These are phyloP conservation scores for Suillus paluster DNA, from an alignment of 768 basidiomycete species.

Conservation along the genomic window DNA sequence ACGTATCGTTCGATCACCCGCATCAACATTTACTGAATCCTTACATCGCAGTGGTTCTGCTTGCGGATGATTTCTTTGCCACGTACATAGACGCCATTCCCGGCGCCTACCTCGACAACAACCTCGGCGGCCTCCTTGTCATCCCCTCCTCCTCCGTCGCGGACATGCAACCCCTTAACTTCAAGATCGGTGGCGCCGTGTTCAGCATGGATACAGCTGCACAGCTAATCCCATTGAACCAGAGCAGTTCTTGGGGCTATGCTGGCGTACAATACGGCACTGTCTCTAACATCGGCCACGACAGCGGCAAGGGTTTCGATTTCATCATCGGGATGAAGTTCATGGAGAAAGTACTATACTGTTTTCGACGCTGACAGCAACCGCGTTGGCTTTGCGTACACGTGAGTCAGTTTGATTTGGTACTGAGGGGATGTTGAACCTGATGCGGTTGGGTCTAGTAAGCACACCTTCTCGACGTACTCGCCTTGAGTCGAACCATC, in stretches of 20 bases:
- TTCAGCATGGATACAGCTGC: slow-evolving; percentile 23
- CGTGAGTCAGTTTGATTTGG: background rate
- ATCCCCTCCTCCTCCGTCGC: slow-evolving; percentile 18
- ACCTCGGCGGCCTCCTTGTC: slow-evolving; percentile 18
- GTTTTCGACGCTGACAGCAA: slow-evolving; percentile 7
- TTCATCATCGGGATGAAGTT: slow-evolving; percentile 21
- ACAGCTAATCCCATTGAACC: slow-evolving; percentile 19
- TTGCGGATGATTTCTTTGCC: slow-evolving; percentile 24
- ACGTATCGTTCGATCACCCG: background rate
- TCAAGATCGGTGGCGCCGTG: slow-evolving; percentile 12
- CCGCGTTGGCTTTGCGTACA: slow-evolving; percentile 5
- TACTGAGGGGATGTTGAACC: background rate
- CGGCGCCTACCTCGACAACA: slow-evolving; percentile 11
- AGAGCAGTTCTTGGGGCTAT: slow-evolving; percentile 19
- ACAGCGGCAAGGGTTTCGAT: slow-evolving; percentile 16
- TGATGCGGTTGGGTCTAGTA: background rate
- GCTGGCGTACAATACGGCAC: slow-evolving; percentile 18
- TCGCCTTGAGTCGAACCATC: background rate
- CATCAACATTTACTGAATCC: background rate
- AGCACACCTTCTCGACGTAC: background rate
- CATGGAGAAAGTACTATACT: slow-evolving; percentile 21
- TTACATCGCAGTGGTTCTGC: slow-evolving; percentile 19
- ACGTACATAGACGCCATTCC: slow-evolving; percentile 20
- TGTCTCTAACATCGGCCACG: slow-evolving; percentile 5
- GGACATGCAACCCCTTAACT: slow-evolving; percentile 19